A percentile compares a stretch with the other conserved stretches of the same genome.
Conservation (phyloP, 2,329 filamentous ascomycete genomes). For the Stenocarpella maydis region DNA sequence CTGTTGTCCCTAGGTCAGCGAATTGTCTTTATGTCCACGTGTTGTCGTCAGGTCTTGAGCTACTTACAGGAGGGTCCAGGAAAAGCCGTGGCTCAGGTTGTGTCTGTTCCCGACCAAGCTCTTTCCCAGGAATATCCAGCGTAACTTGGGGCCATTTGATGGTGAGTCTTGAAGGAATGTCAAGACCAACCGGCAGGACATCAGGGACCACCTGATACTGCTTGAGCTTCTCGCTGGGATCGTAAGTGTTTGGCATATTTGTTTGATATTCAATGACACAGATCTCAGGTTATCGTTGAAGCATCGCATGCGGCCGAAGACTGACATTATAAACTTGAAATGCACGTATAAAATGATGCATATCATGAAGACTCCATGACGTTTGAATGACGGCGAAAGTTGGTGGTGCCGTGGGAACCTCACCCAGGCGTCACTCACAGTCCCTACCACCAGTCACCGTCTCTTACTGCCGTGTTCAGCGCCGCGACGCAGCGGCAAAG, state of each 20-base stretch:
- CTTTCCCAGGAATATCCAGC: not conserved
- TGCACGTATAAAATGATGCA: not conserved
- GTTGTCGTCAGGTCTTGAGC: too few species aligned
- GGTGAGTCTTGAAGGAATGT: not conserved
- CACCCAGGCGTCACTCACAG: not conserved
- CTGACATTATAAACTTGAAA: not conserved
- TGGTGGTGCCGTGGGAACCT: not conserved
- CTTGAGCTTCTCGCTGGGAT: not conserved
- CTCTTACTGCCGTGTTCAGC: too few species aligned
- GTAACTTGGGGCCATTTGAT: not conserved
- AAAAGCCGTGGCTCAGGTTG: not conserved
- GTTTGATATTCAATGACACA: not conserved
- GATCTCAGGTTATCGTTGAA: not conserved
- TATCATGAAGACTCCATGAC: not conserved
- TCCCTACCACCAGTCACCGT: not conserved
- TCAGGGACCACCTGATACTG: not conserved
- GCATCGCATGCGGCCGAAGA: not conserved
- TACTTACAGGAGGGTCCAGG: not conserved
- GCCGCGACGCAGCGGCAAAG: too few species aligned
- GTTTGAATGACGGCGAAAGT: not conserved
- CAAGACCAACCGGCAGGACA: not conserved
- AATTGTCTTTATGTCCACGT: not conserved
- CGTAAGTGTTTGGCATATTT: not conserved
- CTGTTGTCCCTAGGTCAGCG: not conserved
- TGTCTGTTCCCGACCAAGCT: not conserved